A percentile compares a stretch with the other conserved stretches of the same genome.
These are phyloP conservation scores for Eragrostis nindensis DNA, from an alignment of 176 grass and related monocot species.

Conservation along the genomic window DNA sequence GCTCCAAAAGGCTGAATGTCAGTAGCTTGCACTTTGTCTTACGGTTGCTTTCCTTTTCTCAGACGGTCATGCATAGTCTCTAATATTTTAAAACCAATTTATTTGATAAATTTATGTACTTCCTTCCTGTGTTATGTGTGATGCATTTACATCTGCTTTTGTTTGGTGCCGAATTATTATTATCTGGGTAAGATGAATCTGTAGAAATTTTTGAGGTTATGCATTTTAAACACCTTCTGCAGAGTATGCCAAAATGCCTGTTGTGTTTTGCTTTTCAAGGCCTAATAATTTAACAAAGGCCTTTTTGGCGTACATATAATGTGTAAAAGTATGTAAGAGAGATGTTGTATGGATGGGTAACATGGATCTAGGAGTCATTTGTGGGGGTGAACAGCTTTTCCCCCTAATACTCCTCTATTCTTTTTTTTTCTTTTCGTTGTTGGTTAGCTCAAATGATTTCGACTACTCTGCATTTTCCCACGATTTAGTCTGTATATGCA, in stretches of 20 bases:
- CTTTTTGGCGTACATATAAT: neutral
- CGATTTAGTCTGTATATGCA: neutral
- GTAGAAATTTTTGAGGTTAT: slow-evolving; percentile 27
- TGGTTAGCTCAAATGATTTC: too few relatives aligned
- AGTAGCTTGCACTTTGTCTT: slow-evolving; percentile 31
- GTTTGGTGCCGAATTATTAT: slow-evolving; percentile 5
- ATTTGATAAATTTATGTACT: too few relatives aligned
- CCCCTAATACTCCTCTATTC: too few relatives aligned
- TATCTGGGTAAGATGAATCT: slow-evolving; percentile 19
- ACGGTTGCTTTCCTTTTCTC: slow-evolving; percentile 6
- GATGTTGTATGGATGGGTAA: neutral
- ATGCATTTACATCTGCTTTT: slow-evolving; percentile 12
- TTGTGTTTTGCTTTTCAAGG: slow-evolving; percentile 3
- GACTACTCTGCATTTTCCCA: too few relatives aligned
- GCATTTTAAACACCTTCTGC: slow-evolving; percentile 26
- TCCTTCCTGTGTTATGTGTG: slow-evolving; percentile 14
- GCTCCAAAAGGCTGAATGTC: neutral
- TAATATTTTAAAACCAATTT: slow-evolving; percentile 36
- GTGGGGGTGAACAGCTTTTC: neutral
- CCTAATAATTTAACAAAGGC: neutral
- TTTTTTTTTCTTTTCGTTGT: too few relatives aligned
- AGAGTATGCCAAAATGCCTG: neutral
- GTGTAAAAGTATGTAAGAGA: neutral
- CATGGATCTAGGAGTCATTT: neutral
- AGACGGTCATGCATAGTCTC: neutral